Evolutionary conservation across 2,329 filamentous ascomycete species (phyloP), one percentile per base, ranked within the genome.

Genomic region (Epichloe coenophiala): DNA sequence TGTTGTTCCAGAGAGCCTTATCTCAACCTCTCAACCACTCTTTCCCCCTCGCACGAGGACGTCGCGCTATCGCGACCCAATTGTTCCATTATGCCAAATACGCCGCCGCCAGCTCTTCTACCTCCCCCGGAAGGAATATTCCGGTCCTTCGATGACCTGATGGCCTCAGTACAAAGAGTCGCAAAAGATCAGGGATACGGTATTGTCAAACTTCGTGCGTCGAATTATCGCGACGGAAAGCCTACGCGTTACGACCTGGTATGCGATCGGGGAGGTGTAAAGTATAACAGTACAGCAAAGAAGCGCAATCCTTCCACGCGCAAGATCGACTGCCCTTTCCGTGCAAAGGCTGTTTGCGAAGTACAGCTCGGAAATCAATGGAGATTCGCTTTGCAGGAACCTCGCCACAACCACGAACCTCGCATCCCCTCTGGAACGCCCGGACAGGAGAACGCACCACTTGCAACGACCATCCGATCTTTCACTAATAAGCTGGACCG

Each of bases 271-370:
- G 78, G 78, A 49, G 78, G 78, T 53, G 78, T 81, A 60, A 81
- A 81, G 64, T 81, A 81, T 65, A 79, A 70, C 66, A 81, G 77
- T 64, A 81, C 78, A 1, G 78, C 78, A 7, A 81, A 81, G 70
- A 81, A 81, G 67, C 74, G 78, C 51, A 81, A 79, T 57, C 78
- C 78, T 1, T 80, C 76, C 49, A 81, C 78, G 42, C 76, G 78
- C 60, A 81, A 81, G 65, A 76, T 81, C 50, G 78, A 81, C 61
- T 81, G 78, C 51, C 78, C 78, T 11, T 81, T 78, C 68, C 75
- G 77, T 48, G 78, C 78, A 50, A 81, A 81, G 66, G 78, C 78
- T 23, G 78, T 81, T 21, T 81, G 78, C 55, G 78, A 81, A 59
- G 78, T 81, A 6, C 77, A 80, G 61, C 68, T 81, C 9, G 74